Base-by-base conservation (phyloP, 2,329 filamentous ascomycete genomes). In the Pseudogymnoascus sp. region DNA sequence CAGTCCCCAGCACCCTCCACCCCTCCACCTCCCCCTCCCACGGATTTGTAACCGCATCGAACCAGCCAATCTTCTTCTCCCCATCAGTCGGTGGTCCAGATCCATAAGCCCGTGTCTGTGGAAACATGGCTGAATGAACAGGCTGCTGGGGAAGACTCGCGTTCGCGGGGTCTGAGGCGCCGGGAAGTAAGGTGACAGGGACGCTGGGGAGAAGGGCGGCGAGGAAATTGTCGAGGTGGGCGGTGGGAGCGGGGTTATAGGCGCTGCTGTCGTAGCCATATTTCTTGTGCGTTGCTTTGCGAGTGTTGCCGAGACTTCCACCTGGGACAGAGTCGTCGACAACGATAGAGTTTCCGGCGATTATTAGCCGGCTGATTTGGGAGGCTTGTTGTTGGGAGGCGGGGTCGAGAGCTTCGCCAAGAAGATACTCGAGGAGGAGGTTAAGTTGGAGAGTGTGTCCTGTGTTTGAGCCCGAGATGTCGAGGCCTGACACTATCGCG, bases 11-110 rank as follows among this genome's bases (percentile, higher is more conserved):
- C 5, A 97, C 77, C 47, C 91, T 84, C 88, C 91, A 96, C 0
- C 94, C 95, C 63, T 96, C 92, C 0, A 99, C 76, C 73, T 96
- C 91, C 21, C 87, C 91, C 70, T 95, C 89, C 87, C 90, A 96
- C 0, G 94, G 94, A 71, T 99, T 99, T 4, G 94, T 97, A 56
- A 92, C 90, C 5, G 84, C 82, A 74, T 97, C 91, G 62, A 99
- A 86, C 88, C 92, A 96, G 18, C 88, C 86, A 0, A 83, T 77
- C 11, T 71, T 72, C 2, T 73, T 72, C 70, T 74, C 72, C 5
- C 74, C 73, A 21, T 63, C 65, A 38, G 56, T 65, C 28, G 72
- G 70, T 65, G 73, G 69, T 3, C 74, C 72, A 10, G 80, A 76
- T 35, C 82, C 82, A 72, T 91, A 99, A 6, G 83, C 78, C 66